A percentile compares a stretch with the other conserved stretches of the same genome.
phyloP scores from a whole-genome alignment of 345 rosid species.

The Hibiscus trionum region DNA sequence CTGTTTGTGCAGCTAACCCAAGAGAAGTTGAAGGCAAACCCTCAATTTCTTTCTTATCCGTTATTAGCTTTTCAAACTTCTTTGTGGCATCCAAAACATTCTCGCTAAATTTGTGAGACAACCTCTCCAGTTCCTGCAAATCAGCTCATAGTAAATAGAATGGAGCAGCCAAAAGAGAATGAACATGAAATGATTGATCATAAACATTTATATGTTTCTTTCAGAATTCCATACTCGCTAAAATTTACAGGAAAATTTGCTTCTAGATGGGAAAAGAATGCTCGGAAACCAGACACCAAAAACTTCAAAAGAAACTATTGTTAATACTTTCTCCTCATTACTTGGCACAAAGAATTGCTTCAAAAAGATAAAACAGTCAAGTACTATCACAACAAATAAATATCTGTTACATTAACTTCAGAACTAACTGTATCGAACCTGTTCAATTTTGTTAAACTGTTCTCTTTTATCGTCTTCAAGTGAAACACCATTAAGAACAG shows the following conservation, averaged over 20 bases:
- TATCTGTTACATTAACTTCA: not conserved
- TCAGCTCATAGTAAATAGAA: conserved; percentile 3
- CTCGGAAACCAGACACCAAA: not conserved
- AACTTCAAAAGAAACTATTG: not conserved
- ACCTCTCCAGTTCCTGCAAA: conserved; percentile 67
- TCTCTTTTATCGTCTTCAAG: conserved; percentile 81
- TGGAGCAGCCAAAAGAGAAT: not conserved
- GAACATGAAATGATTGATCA: not conserved
- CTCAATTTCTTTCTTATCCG: conserved; percentile 73
- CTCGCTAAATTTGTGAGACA: conserved; percentile 73
- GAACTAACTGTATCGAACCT: conserved; percentile 35
- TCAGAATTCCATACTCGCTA: not conserved
- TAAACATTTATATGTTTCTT: not conserved
- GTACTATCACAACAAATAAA: not conserved
- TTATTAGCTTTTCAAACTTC: conserved; percentile 73
- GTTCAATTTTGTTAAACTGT: conserved; percentile 80
- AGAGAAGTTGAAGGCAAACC: conserved; percentile 90
- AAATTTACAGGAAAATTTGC: not conserved
- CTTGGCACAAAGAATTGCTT: not conserved
- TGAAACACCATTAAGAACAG: conserved; percentile 84
- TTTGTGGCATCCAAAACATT: conserved; percentile 92
- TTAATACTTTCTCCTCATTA: not conserved
- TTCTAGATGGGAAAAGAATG: not conserved
- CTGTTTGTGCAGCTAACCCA: conserved; percentile 85
- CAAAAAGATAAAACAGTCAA: not conserved